Percentiles rank a stretch among this genome's conserved stretches.
Conservation (phyloP, 2,329 filamentous ascomycete genomes). For the Gremmenia infestans region DNA sequence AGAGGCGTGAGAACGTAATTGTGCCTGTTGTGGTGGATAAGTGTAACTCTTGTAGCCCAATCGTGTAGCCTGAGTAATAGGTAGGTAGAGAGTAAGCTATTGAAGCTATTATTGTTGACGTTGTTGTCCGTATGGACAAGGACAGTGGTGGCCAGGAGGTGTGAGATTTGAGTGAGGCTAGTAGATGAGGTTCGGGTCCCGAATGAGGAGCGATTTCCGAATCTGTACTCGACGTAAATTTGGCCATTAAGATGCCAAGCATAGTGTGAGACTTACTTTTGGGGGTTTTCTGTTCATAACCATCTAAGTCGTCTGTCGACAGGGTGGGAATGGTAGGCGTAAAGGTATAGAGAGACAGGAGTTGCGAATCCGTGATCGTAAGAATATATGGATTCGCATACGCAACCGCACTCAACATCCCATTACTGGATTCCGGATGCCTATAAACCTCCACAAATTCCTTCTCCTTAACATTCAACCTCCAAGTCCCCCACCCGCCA, state of each 20-base stretch:
- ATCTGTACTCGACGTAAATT: neutral
- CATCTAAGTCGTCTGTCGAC: neutral
- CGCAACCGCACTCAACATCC: conserved; percentile 61
- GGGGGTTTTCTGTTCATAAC: neutral
- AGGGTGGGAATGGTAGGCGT: conserved; percentile 26
- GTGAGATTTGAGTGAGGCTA: conserved; percentile 77
- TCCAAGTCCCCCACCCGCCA: conserved; percentile 68
- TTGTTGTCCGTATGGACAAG: conserved; percentile 69
- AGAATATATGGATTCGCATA: conserved; percentile 71
- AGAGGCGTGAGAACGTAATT: conserved; percentile 43
- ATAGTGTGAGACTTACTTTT: neutral
- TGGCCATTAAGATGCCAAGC: neutral
- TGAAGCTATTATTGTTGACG: conserved; percentile 65
- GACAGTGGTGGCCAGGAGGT: conserved; percentile 74
- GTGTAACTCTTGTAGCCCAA: conserved; percentile 86
- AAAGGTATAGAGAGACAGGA: conserved; percentile 73
- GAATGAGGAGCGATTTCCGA: neutral
- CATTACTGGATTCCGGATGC: conserved; percentile 27
- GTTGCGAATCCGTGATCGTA: conserved; percentile 69
- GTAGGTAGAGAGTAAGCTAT: conserved; percentile 83
- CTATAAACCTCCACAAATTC: conserved; percentile 17
- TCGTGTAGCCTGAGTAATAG: conserved; percentile 73
- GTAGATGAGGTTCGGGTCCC: conserved; percentile 39
- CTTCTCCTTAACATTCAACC: conserved; percentile 43
- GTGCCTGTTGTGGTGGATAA: conserved; percentile 37